These are phyloP conservation scores for Fraxinus anomala DNA, from an alignment of 257 asterid species.

Conservation along the genomic window DNA sequence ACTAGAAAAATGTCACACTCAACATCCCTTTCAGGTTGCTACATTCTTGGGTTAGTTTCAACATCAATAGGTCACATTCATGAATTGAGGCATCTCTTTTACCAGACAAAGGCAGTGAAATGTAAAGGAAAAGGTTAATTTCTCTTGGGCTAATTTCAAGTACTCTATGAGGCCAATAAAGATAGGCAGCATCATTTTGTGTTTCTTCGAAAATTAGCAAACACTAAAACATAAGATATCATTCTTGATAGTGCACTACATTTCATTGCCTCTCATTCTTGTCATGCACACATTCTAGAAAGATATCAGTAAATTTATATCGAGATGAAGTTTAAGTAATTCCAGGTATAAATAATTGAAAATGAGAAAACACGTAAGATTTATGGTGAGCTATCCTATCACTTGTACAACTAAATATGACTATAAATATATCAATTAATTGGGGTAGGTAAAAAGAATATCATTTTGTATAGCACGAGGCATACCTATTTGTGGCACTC, in stretches of 20 bases:
- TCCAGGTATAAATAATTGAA: not conserved
- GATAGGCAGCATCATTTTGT: slow-evolving; percentile 24
- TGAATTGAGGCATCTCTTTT: slow-evolving; percentile 32
- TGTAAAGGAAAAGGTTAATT: not conserved
- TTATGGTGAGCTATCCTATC: too few species aligned
- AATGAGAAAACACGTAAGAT: too few species aligned
- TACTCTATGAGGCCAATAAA: slow-evolving; percentile 16
- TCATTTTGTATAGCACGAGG: too few species aligned
- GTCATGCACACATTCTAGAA: not conserved
- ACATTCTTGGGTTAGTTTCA: slow-evolving; percentile 24
- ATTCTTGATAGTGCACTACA: not conserved
- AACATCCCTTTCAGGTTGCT: slow-evolving; percentile 20
- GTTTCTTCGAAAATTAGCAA: slow-evolving; percentile 10
- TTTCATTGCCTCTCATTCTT: not conserved
- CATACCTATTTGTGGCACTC: too few species aligned
- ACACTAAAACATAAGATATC: not conserved
- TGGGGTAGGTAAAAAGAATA: too few species aligned
- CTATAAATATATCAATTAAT: too few species aligned
- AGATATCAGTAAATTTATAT: too few species aligned
- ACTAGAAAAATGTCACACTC: slow-evolving; percentile 25
- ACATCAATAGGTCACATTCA: slow-evolving; percentile 17
- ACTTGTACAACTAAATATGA: too few species aligned
- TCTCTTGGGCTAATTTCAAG: not conserved
- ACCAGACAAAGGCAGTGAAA: slow-evolving; percentile 23
- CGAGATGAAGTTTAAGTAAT: not conserved